A percentile compares a stretch with the other conserved stretches of the same genome.
These are phyloP conservation scores for Talaromyces atroroseus DNA, from an alignment of 2,329 filamentous ascomycete genomes.

Conservation along the genomic window DNA sequence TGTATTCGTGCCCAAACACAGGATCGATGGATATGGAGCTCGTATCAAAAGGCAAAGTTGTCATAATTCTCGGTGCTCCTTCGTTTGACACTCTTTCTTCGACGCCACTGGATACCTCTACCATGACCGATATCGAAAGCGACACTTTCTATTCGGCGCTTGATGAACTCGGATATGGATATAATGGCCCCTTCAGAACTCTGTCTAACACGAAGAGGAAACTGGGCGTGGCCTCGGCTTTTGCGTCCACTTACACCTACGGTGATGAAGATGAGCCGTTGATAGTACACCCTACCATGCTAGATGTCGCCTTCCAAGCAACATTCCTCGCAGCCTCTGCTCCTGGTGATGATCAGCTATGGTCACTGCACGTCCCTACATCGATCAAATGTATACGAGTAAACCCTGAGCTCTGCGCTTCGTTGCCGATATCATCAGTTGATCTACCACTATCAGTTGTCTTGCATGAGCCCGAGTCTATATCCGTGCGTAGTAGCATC, in stretches of 20 bases:
- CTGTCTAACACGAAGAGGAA: constrained; percentile 16
- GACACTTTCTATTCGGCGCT: constrained; percentile 25
- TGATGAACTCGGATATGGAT: constrained; percentile 24
- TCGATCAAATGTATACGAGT: not conserved
- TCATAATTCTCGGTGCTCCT: not conserved
- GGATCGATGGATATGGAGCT: not conserved
- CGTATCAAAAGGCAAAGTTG: not conserved
- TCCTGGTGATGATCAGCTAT: constrained; percentile 18
- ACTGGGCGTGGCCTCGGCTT: constrained; percentile 16
- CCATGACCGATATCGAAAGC: constrained; percentile 14
- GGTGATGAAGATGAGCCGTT: not conserved
- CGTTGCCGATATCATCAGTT: no score
- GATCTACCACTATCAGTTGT: no score
- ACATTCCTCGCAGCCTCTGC: constrained; percentile 16
- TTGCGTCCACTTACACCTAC: not conserved
- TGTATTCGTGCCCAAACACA: not conserved
- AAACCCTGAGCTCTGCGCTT: not conserved
- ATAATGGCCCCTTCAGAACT: constrained; percentile 13
- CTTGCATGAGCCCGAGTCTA: not conserved
- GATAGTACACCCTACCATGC: constrained; percentile 2
- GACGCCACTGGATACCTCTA: not conserved
- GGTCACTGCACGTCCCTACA: not conserved
- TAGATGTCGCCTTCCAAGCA: constrained; percentile 8
- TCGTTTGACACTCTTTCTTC: not conserved
- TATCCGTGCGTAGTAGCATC: not conserved